Base-by-base conservation (phyloP, 306 rosid genomes). In the Glycine latifolia region DNA sequence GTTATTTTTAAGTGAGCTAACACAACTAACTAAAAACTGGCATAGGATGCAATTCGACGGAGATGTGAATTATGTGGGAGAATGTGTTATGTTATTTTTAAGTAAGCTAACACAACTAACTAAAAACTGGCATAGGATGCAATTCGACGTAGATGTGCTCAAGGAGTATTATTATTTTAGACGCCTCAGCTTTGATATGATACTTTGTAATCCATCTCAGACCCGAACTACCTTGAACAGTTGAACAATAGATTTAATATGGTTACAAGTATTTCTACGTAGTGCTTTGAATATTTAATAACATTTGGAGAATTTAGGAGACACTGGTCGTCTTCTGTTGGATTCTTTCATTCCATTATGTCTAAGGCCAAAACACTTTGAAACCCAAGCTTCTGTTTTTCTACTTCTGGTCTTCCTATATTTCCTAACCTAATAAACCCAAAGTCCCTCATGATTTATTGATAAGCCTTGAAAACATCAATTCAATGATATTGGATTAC, bases 311-410 rank as follows among this genome's bases (percentile, higher is more conserved):
- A 69, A 67, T 69, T 67, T 67, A 59, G 17, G 31, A 75, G 5
- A 31, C 47, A 39, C 31, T 26, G 31, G 33, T 49, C 73, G n/a
- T 49, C 73, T 26, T 77, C 26, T 50, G 8, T 50, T 77, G 50
- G 49, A 76, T 62, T 60, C 46, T 75, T 58, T 75, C 70, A 75
- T 13, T 46, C 79, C 49, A 44, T 31, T 62, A 31, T 71, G 20
- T 46, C 80, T 46, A 35, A 26, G 68, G 73, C 50, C 70, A 39
- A 33, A 31, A 49, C 65, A 77, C 52, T 63, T 63, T 63, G 69
- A 26, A 63, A 77, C 63, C 63, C 53, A 48, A 76, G 13, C 43
- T 3, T 73, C 17, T 16, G 53, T 6, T 15, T 41, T 76, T 26
- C 2, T 26, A 26, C 31, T 26, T 26, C 31, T 26, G 31, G 31